phyloP scores from a whole-genome alignment of 805 yeast genomes.

The Suhomyces sp. region DNA sequence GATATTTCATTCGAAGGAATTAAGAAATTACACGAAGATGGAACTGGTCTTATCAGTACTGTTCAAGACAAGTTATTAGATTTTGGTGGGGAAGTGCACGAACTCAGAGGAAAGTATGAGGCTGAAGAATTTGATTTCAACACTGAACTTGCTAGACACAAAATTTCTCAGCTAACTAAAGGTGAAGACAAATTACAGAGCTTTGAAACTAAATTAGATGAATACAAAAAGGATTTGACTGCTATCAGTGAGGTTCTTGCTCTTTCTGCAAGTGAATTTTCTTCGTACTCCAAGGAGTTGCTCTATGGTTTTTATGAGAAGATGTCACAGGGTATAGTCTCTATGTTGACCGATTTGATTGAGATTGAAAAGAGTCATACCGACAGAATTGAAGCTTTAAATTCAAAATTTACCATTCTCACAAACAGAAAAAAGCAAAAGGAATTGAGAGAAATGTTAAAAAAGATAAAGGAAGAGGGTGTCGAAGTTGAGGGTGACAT shows the following conservation, averaged over 20 bases:
- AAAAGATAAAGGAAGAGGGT: constrained; percentile 22
- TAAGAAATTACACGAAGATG: constrained; percentile 41
- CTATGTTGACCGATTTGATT: constrained; percentile 31
- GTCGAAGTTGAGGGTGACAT: constrained; percentile 15
- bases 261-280: constrained; percentile 19
- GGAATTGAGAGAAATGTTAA: constrained; percentile 33
- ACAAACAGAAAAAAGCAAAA: constrained; percentile 31
- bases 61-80: constrained; percentile 46
- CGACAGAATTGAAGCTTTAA: constrained; percentile 27
- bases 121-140: constrained; percentile 51
- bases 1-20: constrained; percentile 51
- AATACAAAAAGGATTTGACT: constrained; percentile 28
- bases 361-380: constrained; percentile 30
- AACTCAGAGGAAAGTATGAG: constrained; percentile 43
- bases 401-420: constrained; percentile 27
- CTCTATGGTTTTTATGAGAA: constrained; percentile 26
- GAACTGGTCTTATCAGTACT: constrained; percentile 38
- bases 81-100: constrained; percentile 46
- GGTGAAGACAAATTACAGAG: constrained; percentile 21
- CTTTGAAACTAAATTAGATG: constrained; percentile 26
- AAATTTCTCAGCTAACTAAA: constrained; percentile 14
- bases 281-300: constrained; percentile 21
- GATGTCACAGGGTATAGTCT: constrained; percentile 24
- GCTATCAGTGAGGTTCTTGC: constrained; percentile 24
- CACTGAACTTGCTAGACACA: constrained; percentile 48